A percentile compares a stretch with the other conserved stretches of the same genome.
These are phyloP conservation scores for Sphagnum contortum DNA, from an alignment of 225 moss, liverwort and hornwort genomes.

Conservation along the genomic window DNA sequence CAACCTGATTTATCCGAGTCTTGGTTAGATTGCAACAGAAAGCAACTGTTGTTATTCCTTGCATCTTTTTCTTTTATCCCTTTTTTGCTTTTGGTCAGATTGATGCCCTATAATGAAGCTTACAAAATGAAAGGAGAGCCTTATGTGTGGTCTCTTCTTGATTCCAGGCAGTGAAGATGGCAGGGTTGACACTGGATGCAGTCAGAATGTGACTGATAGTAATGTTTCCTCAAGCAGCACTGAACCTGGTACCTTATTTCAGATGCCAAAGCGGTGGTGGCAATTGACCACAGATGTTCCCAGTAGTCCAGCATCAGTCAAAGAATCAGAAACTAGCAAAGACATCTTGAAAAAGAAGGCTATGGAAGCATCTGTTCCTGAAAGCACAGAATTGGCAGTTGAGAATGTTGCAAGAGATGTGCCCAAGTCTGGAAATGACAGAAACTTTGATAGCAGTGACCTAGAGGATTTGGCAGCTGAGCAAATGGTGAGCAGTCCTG, in stretches of 20 bases:
- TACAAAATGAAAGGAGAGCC: too few species aligned
- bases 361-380: neutral
- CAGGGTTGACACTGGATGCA: slow-evolving; percentile 1
- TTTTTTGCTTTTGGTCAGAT: neutral
- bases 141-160: too few species aligned
- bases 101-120: neutral
- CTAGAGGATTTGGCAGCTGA: slow-evolving; percentile 6
- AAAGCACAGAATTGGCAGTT: neutral
- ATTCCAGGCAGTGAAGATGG: neutral
- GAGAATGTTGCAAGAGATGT: neutral
- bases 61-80: too few species aligned
- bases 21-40: too few species aligned
- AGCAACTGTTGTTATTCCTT: too few species aligned
- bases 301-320: neutral
- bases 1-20: too few species aligned
- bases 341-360: neutral
- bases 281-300: slow-evolving; percentile 31
- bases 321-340: neutral
- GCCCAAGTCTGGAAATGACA: neutral
- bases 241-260: slow-evolving; percentile 10
- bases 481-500: slow-evolving; percentile 4
- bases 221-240: slow-evolving; percentile 12
- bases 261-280: slow-evolving; percentile 53
- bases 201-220: slow-evolving; percentile 14
- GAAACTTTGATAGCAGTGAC: neutral